Conservation (phyloP, 495 filamentous ascomycete genomes). For the Ascodesmis nigricans region DNA sequence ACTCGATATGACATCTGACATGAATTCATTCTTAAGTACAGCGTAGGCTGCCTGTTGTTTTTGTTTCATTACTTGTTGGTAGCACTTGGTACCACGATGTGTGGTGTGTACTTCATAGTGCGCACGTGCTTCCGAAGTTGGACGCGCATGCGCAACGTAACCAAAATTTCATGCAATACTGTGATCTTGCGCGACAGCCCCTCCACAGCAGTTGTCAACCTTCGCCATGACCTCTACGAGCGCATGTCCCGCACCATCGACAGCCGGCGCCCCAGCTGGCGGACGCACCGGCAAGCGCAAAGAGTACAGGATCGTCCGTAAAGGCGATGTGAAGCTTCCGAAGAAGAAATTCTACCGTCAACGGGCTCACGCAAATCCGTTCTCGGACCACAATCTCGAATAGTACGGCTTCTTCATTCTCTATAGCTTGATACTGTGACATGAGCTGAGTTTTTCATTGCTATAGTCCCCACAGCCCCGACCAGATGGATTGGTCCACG, state of each 20-base stretch:
- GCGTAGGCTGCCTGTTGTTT: no score
- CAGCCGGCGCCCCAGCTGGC: conserved; percentile 3
- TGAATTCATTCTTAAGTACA: no score
- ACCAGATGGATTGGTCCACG: conserved; percentile 73
- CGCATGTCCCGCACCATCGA: neutral
- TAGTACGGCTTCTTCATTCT: conserved; percentile 55
- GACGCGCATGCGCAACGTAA: no score
- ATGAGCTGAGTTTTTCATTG: conserved; percentile 5
- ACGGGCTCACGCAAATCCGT: conserved; percentile 89
- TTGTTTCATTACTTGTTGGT: no score
- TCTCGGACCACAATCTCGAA: conserved; percentile 69
- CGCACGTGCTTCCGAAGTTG: no score
- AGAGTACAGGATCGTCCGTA: conserved; percentile 14
- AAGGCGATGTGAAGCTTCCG: conserved; percentile 33
- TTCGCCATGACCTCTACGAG: neutral
- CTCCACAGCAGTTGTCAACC: no score
- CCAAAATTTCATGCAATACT: no score
- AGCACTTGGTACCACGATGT: no score
- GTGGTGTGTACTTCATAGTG: no score
- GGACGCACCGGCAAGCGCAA: conserved; percentile 16
- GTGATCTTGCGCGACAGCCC: no score
- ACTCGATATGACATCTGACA: no score
- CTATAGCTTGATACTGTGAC: conserved; percentile 3
- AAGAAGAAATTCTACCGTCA: conserved; percentile 92
- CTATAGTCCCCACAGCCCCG: conserved; percentile 53